phyloP scores from a whole-genome alignment of 2,329 filamentous ascomycete species.

The Botrytis elliptica region DNA sequence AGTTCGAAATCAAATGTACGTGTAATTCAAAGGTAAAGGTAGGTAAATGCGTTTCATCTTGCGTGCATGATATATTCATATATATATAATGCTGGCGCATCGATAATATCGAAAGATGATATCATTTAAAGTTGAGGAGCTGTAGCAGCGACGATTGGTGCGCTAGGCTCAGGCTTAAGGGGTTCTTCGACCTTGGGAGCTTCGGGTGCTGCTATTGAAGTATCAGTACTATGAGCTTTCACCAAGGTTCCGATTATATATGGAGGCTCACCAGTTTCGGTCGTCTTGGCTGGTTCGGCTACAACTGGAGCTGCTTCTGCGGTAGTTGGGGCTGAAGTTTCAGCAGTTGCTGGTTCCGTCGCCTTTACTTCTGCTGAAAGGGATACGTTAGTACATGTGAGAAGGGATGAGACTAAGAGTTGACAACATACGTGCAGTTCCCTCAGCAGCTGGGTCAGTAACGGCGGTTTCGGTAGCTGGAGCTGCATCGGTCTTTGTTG shows the following conservation, averaged over 20 bases:
- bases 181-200: slow-evolving; percentile 27
- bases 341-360: slow-evolving; percentile 25
- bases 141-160: slow-evolving; percentile 12
- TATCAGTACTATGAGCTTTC: slow-evolving; percentile 17
- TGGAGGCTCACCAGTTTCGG: slow-evolving; percentile 18
- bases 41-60: slow-evolving; percentile 1
- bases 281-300: neutral
- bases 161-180: slow-evolving; percentile 21
- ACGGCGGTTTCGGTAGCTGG: slow-evolving; percentile 23
- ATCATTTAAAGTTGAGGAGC: slow-evolving; percentile 18
- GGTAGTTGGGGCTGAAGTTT: slow-evolving; percentile 26
- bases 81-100: slow-evolving; percentile 6
- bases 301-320: slow-evolving; percentile 22
- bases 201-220: slow-evolving; percentile 22
- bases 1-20: neutral
- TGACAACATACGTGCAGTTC: slow-evolving; percentile 15
- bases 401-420: neutral
- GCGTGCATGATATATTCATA: neutral
- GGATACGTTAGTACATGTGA: slow-evolving; percentile 21
- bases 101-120: slow-evolving; percentile 11
- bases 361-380: slow-evolving; percentile 26
- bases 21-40: neutral
- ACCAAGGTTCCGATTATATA: slow-evolving; percentile 20
- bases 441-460: slow-evolving; percentile 27
- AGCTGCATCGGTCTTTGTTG: slow-evolving; percentile 26